Conservation (phyloP, 2,329 filamentous ascomycete species). For the Torrubiella hemipterigena region DNA sequence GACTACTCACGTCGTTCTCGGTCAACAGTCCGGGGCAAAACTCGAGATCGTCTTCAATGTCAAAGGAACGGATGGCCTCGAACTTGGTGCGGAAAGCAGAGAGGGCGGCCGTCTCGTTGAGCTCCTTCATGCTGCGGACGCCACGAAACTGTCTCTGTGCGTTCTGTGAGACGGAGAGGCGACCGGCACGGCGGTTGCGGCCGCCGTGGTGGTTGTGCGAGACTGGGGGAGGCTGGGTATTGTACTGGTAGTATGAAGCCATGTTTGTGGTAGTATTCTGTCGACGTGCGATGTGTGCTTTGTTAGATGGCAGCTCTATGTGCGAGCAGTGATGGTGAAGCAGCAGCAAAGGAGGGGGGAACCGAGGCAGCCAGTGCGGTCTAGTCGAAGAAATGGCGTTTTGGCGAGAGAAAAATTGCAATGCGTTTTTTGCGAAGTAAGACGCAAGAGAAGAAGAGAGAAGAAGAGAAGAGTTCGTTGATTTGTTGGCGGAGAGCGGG, state of each 20-base stretch:
- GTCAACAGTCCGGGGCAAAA: slow-evolving; percentile 90
- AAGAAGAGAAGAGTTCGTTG: background rate
- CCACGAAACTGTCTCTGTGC: slow-evolving; percentile 77
- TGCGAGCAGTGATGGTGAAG: background rate
- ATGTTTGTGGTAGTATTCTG: too few relatives aligned
- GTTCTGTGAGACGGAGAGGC: slow-evolving; percentile 71
- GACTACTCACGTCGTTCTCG: slow-evolving; percentile 71
- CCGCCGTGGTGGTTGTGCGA: slow-evolving; percentile 73
- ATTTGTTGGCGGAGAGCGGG: slow-evolving; percentile 2
- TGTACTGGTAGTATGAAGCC: slow-evolving; percentile 54
- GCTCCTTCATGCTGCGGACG: slow-evolving; percentile 76
- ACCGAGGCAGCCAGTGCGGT: too few relatives aligned
- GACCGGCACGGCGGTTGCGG: slow-evolving; percentile 73
- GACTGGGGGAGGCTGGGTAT: slow-evolving; percentile 42
- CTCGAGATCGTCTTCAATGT: slow-evolving; percentile 89
- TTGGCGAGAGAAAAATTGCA: too few relatives aligned
- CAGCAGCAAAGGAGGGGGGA: too few relatives aligned
- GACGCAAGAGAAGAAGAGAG: too few relatives aligned
- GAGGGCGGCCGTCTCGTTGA: slow-evolving; percentile 65
- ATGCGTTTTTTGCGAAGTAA: too few relatives aligned
- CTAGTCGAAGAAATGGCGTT: too few relatives aligned
- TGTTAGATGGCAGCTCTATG: slow-evolving; percentile 4
- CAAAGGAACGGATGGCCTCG: slow-evolving; percentile 85
- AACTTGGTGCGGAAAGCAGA: slow-evolving; percentile 76
- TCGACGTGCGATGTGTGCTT: too few relatives aligned